Conservation (phyloP, 257 asterid genomes). For the Lycium barbarum region DNA sequence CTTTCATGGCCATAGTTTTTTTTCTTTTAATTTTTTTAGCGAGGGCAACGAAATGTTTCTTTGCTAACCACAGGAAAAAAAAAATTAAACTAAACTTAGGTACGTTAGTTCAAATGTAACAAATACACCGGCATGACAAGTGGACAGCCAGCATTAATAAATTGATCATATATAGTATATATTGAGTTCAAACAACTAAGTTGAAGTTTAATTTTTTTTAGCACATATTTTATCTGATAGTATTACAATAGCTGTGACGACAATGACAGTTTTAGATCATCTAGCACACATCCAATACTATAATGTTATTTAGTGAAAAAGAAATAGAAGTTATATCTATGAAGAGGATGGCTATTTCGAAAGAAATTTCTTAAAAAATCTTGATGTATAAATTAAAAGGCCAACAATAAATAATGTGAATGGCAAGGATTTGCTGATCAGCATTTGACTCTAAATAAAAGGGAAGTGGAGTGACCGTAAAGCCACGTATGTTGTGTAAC, state of each 20-base stretch:
- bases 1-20: background rate
- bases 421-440: background rate
- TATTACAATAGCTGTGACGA: background rate
- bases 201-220: background rate
- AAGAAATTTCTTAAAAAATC: background rate
- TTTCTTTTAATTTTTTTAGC: background rate
- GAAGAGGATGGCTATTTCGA: background rate
- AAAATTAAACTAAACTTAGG: background rate
- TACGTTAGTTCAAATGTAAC: background rate
- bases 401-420: background rate
- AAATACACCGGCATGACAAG: background rate
- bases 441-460: background rate
- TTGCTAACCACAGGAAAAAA: background rate
- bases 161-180: background rate
- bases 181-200: background rate
- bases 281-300: background rate
- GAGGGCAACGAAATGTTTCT: background rate
- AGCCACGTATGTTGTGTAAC: background rate
- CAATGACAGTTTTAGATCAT: slow-evolving; percentile 11
- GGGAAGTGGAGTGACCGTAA: background rate
- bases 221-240: background rate
- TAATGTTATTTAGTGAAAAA: background rate
- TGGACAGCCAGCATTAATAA: background rate
- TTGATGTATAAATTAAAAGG: background rate
- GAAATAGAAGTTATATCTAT: background rate